phyloP scores from a whole-genome alignment of 139 green algal genomes.

The Chloropicon primus region DNA sequence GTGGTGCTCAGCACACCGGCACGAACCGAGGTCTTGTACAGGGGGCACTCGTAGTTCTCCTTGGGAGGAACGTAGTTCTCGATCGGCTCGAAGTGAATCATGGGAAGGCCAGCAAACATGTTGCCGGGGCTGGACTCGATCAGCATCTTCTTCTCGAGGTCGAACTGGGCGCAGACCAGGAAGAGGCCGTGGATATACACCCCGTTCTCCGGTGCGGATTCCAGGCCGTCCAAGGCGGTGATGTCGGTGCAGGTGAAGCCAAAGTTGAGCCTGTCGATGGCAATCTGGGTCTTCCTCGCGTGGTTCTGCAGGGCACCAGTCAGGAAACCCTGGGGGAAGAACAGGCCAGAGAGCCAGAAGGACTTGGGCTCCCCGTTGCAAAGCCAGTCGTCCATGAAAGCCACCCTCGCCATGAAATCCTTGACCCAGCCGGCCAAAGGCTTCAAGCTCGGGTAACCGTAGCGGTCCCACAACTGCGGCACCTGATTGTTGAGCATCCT shows the following conservation, averaged over 20 bases:
- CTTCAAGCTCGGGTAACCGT: background rate
- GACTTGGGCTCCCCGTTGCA: background rate
- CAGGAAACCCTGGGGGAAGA: constrained; percentile 3
- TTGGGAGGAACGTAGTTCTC: constrained; percentile 22
- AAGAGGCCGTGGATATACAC: constrained; percentile 1
- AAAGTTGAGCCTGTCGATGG: constrained; percentile 3
- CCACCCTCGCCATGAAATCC: background rate
- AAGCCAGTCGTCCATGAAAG: background rate
- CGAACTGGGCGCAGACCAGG: background rate
- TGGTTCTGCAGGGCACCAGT: constrained; percentile 3
- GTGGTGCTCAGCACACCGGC: constrained; percentile 65
- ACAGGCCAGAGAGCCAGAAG: background rate
- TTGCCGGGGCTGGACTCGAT: background rate
- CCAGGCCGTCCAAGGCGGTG: background rate
- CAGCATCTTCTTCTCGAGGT: background rate
- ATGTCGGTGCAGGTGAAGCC: background rate
- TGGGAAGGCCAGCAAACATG: background rate
- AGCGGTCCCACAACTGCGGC: background rate
- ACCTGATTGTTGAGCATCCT: background rate
- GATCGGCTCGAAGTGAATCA: background rate
- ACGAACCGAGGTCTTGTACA: constrained; percentile 70
- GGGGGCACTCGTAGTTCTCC: constrained; percentile 50
- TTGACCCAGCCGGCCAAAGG: background rate
- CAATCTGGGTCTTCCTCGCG: background rate
- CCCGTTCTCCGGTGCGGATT: background rate